phyloP scores from a whole-genome alignment of 2,329 filamentous ascomycete species.

The Fulvia fulva region DNA sequence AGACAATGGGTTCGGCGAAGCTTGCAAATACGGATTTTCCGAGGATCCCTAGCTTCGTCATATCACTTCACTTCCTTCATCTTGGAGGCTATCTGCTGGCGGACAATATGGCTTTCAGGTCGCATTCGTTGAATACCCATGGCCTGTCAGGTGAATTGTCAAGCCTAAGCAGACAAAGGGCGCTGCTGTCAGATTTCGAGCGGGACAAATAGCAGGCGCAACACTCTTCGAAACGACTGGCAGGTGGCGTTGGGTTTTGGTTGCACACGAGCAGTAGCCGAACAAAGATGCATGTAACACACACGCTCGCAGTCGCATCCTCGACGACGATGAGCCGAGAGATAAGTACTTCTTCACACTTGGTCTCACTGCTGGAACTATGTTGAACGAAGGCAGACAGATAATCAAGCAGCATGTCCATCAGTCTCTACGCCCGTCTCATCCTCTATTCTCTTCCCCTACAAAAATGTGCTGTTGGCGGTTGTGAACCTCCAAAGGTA shows the following conservation, averaged over 20 bases:
- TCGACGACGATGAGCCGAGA: not conserved
- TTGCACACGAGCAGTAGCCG: too few species aligned
- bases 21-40: not conserved
- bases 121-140: not conserved
- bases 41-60: not conserved
- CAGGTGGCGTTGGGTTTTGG: too few species aligned
- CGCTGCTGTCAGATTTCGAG: not conserved
- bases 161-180: not conserved
- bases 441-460: not conserved
- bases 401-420: not conserved
- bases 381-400: too few species aligned
- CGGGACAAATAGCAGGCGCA: not conserved
- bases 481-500: too few species aligned
- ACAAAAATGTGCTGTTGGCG: too few species aligned
- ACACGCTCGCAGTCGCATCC: not conserved
- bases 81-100: not conserved
- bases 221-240: not conserved
- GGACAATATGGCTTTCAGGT: not conserved
- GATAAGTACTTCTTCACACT: too few species aligned
- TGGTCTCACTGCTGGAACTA: too few species aligned
- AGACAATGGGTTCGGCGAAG: too few species aligned
- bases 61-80: not conserved
- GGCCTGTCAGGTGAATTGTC: not conserved
- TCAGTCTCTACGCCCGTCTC: not conserved
- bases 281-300: too few species aligned